Evolutionary conservation across 345 rosid species (phyloP), one percentile per base, ranked within the genome.

Genomic region (Combretum micranthum): DNA sequence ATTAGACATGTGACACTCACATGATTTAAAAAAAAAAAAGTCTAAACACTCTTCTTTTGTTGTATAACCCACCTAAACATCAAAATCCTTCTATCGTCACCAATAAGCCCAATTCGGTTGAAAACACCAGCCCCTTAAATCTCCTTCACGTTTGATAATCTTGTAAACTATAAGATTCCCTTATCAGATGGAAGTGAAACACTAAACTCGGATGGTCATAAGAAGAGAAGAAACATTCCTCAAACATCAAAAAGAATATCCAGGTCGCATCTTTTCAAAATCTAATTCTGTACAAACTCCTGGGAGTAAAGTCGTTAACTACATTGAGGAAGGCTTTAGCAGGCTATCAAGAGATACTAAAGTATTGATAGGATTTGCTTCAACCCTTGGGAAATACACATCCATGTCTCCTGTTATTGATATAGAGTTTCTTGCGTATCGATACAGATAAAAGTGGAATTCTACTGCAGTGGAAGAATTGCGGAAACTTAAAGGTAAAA

Each of bases 401-500:
- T 59, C 69, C 67, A 44, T 17, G 12, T 65, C 76, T 50, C 68
- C 72, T 59, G 59, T 72, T 3, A 87, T 85, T 59, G 92, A 78
- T 72, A n/a, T n/a, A 80, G 64, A 42, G 85, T 83, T 63, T 80
- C 76, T 44, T 68, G 59, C 46, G 63, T 86, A 61, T 58, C 88
- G 60, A 69, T 61, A 63, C 75, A 67, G 60, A 57, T 72, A 58
- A 77, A n/a, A 75, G 59, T 91, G 98, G 98, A 86, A 92, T 16
- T 70, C 92, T 63, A 76, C 82, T 8, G 82, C 86, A 1, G 88
- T 84, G 80, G 83, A 76, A 62, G 88, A 90, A 20, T 90, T 91
- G 64, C 63, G 61, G 37, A 80, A 75, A 44, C 74, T 78, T 13
- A 78, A 74, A 58, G 64, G 62, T 63, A 39, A 67, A 44, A 70